Base-by-base conservation (phyloP, 2,329 filamentous ascomycete species). In the Aspergillus chevalieri region DNA sequence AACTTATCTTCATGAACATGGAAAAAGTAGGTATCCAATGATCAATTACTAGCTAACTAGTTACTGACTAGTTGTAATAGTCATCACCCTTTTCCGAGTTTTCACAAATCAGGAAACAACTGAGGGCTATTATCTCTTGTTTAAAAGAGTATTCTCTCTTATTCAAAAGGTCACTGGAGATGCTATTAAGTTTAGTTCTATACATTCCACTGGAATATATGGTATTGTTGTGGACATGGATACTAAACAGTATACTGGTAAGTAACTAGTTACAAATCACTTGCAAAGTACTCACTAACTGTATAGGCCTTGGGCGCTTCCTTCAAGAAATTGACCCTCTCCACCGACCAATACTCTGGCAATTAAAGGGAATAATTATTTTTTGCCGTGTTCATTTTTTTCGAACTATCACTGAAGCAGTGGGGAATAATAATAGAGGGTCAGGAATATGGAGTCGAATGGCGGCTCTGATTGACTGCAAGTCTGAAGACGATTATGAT, bases 391-490 rank as follows among this genome's bases (percentile, higher is more conserved):
- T 36, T 36, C 33, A 36, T 36, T 36, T 36, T 36, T 36, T 36
- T 15, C 33, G 33, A 14, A n/a, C 33, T 14, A 36, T n/a, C 33
- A 36, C 33, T 36, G 33, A 36, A 15, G 33, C n/a, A 36, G 33
- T 36, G 12, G 33, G 33, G 12, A 14, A 36, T 36, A 36, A 36
- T 15, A 36, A 36, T 8, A 36, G n/a, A 36, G 33, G 24, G 24
- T 24, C 14, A 36, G 34, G 34, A 6, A 5, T 36, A 15, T 73
- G 34, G 34, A 36, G n/a, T 36, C 15, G 34, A 36, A 36, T 15
- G 34, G 14, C 34, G 6, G 3, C 4, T 6, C 14, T 36, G 6
- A 36, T 36, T 36, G 34, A 36, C 15, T 36, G 34, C 34, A 36
- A 36, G 14, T 36, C 34, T 15, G 34, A 36, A 36, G 34, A 36